Evolutionary conservation across 371 early-diverging fungal species (phyloP).

Genomic region (Mortierella sp.): DNA sequence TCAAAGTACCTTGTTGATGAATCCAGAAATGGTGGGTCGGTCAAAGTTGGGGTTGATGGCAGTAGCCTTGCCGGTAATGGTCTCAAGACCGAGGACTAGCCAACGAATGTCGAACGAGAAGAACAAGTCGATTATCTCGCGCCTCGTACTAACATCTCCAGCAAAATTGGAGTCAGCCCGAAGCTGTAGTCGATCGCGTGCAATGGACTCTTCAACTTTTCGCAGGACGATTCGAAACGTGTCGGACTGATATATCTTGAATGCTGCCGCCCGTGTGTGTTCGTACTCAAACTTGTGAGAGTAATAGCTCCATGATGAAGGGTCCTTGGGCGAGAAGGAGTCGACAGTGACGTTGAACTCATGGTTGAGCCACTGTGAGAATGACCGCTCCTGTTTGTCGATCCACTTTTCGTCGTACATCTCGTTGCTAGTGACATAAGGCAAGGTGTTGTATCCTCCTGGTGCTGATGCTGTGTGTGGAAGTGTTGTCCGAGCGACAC

Average conservation of each 20-base stretch:
- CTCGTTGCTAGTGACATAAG: constrained; percentile 56
- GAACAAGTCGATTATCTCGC: constrained; percentile 53
- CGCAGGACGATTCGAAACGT: constrained; percentile 47
- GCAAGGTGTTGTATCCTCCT: constrained; percentile 51
- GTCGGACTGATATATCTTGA: constrained; percentile 55
- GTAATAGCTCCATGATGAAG: constrained; percentile 55
- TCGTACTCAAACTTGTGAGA: constrained; percentile 57
- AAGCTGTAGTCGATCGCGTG: constrained; percentile 39
- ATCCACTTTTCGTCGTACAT: constrained; percentile 62
- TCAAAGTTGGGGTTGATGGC: constrained; percentile 52
- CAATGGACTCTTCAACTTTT: constrained; percentile 54
- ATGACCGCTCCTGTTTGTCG: constrained; percentile 59
- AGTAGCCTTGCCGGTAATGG: constrained; percentile 48
- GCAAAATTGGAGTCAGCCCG: constrained; percentile 46
- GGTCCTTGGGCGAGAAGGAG: constrained; percentile 45
- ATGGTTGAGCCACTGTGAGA: constrained; percentile 57
- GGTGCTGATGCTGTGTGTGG: constrained; percentile 24
- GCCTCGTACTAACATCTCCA: constrained; percentile 37
- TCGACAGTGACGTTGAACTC: constrained; percentile 57
- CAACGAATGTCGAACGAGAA: constrained; percentile 59
- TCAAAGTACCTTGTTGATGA: constrained; percentile 41
- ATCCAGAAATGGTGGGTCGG: constrained; percentile 35
- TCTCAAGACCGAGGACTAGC: constrained; percentile 58
- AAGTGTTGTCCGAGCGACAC: constrained; percentile 5
- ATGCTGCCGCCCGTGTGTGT: constrained; percentile 48